Conservation (phyloP, 345 rosid species). For the Populus tremula region DNA sequence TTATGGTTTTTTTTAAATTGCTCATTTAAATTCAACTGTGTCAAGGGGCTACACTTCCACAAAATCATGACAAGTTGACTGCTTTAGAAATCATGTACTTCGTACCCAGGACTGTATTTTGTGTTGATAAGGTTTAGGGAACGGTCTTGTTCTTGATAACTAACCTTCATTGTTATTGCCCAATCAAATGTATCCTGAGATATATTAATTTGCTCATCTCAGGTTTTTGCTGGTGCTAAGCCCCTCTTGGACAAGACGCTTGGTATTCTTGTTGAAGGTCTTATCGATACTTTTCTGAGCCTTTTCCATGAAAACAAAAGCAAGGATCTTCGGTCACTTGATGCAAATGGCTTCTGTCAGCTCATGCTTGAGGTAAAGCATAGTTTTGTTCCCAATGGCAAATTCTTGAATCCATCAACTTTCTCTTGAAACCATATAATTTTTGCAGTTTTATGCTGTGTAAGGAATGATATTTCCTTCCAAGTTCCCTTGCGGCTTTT, state of each 20-base stretch:
- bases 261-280: conserved; percentile 92
- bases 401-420: conserved; percentile 1
- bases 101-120: not conserved
- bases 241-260: conserved; percentile 90
- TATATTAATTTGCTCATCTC: conserved; percentile 6
- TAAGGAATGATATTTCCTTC: not conserved
- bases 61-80: not conserved
- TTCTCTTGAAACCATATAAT: not conserved
- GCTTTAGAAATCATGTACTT: not conserved
- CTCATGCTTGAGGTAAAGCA: conserved; percentile 89
- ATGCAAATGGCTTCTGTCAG: conserved; percentile 95
- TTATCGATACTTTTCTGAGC: conserved; percentile 83
- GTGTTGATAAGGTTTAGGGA: not conserved
- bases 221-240: conserved; percentile 97
- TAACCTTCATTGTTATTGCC: not conserved
- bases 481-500: not conserved
- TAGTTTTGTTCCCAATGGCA: not conserved
- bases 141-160: not conserved
- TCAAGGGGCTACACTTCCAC: not conserved
- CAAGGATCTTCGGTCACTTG: conserved; percentile 62
- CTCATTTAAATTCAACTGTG: not conserved
- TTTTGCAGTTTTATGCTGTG: not conserved
- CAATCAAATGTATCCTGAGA: not conserved
- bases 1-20: not conserved
- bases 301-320: conserved; percentile 69